Percentiles rank a stretch among this genome's conserved stretches.
Evolutionary conservation across 805 yeast genomes (phyloP).

Genomic region (Saccharomycopsis olivae): DNA sequence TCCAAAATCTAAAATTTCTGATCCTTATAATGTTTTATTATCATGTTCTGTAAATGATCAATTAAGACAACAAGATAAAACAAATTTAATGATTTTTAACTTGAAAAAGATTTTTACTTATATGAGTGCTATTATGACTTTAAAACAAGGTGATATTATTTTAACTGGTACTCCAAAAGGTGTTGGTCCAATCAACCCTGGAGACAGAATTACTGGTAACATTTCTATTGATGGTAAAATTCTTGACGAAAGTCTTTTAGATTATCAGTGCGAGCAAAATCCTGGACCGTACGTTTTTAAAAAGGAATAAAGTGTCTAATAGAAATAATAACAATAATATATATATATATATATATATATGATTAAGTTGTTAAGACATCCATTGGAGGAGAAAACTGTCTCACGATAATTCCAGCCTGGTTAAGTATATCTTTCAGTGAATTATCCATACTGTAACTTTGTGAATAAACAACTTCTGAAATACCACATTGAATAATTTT

Average conservation of each 20-base stretch:
- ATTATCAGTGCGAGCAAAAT: conserved; percentile 41
- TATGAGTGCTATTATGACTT: conserved; percentile 83
- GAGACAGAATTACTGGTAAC: conserved; percentile 64
- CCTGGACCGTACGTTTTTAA: conserved; percentile 22
- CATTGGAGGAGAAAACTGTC: conserved; percentile 37
- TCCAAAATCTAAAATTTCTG: conserved; percentile 52
- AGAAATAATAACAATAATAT: too few relatives aligned
- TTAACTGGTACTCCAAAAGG: conserved; percentile 98
- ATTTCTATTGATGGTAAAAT: conserved; percentile 45
- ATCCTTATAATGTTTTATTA: conserved; percentile 62
- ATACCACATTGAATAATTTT: conserved; percentile 93
- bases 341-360: too few relatives aligned
- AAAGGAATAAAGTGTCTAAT: too few relatives aligned
- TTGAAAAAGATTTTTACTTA: conserved; percentile 70
- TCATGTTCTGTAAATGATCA: conserved; percentile 52
- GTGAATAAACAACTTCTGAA: conserved; percentile 84
- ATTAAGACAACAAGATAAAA: conserved; percentile 59
- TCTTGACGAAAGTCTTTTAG: conserved; percentile 39
- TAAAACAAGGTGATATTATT: conserved; percentile 82
- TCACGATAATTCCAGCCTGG: conserved; percentile 60
- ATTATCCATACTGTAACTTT: conserved; percentile 85
- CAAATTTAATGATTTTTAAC: conserved; percentile 80
- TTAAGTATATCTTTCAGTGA: conserved; percentile 60
- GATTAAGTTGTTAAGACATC: conserved; percentile 18
- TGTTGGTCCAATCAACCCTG: conserved; percentile 75